Evolutionary conservation across 1,139 yeast genomes (phyloP), one percentile per base, ranked within the genome.

Genomic region (Candida sojae): DNA sequence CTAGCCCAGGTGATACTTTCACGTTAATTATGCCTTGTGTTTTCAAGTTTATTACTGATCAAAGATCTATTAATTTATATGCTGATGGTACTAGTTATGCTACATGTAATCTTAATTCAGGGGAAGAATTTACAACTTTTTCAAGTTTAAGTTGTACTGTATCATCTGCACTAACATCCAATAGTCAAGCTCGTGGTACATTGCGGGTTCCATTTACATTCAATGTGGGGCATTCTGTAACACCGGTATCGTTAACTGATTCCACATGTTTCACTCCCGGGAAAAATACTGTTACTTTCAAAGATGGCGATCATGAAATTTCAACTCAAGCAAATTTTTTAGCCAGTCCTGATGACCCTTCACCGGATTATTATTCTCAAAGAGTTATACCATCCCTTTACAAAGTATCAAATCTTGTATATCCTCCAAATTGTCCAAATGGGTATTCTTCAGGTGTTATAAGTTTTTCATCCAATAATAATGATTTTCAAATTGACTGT

Each of bases 1-100:
- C 60, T 2, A 31, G 46, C 1, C 48, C 70, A 0, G 71, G 72
- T 12, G 74, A 70, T 49, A 67, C 73, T 6, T 68, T 70, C 54
- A 55, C 63, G 0, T 62, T 70, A 44, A 47, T 46, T 17, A 51
- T 70, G 54, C 71, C 71, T 4, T 60, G 69, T 55, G 72, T 65
- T 4, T 68, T 58, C 51, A 66, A 65, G 47, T 66, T 67, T 44
- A 63, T 70, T 6, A 42, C 65, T 5, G 29, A 55, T 6, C 34
- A 56, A 17, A 6, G 48, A 6, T 35, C 57, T 4, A 42, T 67
- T 5, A 39, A 49, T 23, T 58, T 68, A 38, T 36, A 40, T 5
- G 68, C 56, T 0, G 58, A 58, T n/a, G 44, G 55, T 4, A 49
- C 47, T 1, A 43, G 49, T 1, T 66, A 56, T 45, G 74, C 73